Evolutionary conservation across 177 flowering plant genomes (phyloP).

Genomic region (Telopea speciosissima): DNA sequence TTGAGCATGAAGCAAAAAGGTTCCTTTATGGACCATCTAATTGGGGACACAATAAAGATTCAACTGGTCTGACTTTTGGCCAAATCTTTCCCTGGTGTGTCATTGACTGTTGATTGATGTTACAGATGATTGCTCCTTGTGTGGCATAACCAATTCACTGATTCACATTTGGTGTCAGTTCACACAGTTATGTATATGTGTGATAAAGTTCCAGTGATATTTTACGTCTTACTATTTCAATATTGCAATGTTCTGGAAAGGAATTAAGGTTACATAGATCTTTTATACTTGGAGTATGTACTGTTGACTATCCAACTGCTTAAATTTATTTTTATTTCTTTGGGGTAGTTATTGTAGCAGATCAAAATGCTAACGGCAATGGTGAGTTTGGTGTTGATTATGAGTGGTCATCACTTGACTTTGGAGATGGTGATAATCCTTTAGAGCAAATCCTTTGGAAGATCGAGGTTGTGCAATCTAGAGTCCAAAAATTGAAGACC

Average conservation of each 20-base stretch:
- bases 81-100: background rate
- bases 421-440: slow-evolving; percentile 35
- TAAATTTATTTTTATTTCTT: slow-evolving; percentile 5
- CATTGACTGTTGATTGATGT: background rate
- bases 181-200: background rate
- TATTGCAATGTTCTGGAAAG: background rate
- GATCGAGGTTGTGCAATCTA: slow-evolving; percentile 50
- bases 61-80: background rate
- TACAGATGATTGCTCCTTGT: background rate
- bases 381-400: slow-evolving; percentile 34
- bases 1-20: background rate
- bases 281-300: background rate
- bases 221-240: background rate
- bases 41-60: background rate
- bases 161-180: background rate
- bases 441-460: slow-evolving; percentile 57
- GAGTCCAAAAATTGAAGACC: slow-evolving; percentile 48
- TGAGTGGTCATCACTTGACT: slow-evolving; percentile 30
- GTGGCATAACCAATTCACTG: background rate
- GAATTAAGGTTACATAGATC: background rate
- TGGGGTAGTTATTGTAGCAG: slow-evolving; percentile 30
- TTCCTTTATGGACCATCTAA: background rate
- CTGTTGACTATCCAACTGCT: background rate
- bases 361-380: slow-evolving; percentile 22
- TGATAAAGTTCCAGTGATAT: background rate